Evolutionary conservation across 345 rosid species (phyloP).

Genomic region (Bretschneidera sinensis): DNA sequence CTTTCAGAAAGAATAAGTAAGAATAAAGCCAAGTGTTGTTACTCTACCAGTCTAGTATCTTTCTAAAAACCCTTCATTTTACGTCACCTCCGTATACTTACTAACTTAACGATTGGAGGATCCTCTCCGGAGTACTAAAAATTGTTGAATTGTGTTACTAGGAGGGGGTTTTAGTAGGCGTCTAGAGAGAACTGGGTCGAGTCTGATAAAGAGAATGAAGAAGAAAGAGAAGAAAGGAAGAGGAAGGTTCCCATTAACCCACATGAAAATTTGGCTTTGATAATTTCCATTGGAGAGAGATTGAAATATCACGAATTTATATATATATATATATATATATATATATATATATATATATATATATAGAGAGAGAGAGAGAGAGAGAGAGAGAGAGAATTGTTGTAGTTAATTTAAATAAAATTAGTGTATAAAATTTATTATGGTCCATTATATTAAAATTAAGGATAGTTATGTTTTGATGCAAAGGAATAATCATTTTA

Average conservation of each 20-base stretch:
- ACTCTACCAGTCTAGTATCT: no score
- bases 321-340: not conserved
- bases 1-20: no score
- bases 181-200: constrained; percentile 4
- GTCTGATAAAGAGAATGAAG: constrained; percentile 6
- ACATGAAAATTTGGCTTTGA: constrained; percentile 10
- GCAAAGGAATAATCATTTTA: constrained; percentile 23
- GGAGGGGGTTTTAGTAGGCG: constrained; percentile 8
- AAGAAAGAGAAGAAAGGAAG: constrained; percentile 19
- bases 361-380: no score
- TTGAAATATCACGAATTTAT: not conserved
- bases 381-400: not conserved
- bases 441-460: not conserved
- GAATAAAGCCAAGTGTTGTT: no score
- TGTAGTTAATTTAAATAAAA: not conserved
- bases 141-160: not conserved
- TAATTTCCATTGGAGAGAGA: constrained; percentile 2
- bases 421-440: not conserved
- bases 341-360: not conserved
- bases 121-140: no score
- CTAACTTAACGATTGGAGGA: no score
- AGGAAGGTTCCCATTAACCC: constrained; percentile 17
- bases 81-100: no score
- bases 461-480: not conserved
- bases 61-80: no score